Base-by-base conservation (phyloP, 2,329 filamentous ascomycete genomes). In the Laburnicola sp. region DNA sequence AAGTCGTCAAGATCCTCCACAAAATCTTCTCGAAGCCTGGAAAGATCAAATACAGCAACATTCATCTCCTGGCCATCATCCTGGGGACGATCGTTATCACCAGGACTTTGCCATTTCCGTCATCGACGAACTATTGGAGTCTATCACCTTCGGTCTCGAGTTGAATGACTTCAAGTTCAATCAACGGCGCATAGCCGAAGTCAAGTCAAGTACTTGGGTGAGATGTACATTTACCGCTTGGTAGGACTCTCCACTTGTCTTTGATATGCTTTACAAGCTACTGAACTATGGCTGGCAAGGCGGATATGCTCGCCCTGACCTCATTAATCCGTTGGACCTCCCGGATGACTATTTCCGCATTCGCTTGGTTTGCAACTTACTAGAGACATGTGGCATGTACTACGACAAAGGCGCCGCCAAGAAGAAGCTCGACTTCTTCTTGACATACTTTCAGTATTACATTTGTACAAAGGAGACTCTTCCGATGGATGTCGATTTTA, bases 81-180 rank as follows among this genome's bases (percentile, higher is more conserved):
- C 83, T 96, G 34, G 89, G 91, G 54, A 90, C 91, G 1, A 80
- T 68, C 86, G 92, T 10, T 95, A 97, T 63, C 94, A 99, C 60
- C 89, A 92, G 50, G 86, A 87, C 8, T 99, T 99, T 65, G 89
- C 92, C 16, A 88, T 96, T 50, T 84, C 84, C n/a, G 86, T 97
- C 41, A 90, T 99, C 56, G 94, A 99, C 70, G 91, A 93, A 57
- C 77, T 97, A 4, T 80, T 97, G 11, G 95, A 99, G 73, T 87
- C 89, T 4, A 87, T 99, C 58, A 88, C 83, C 0, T 82, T 95
- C 58, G 94, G 94, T 1, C 80, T 99, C 2, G 94, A 99, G 73
- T 85, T 92, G 62, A 97, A 97, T 64, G 94, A 99, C 70, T 99
- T 97, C 80, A 92, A 95, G 65, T 95, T 91, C 76, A 97, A 96